Evolutionary conservation across 139 green algal genomes (phyloP).

Genomic region (Mesotaenium endlicherianum): DNA sequence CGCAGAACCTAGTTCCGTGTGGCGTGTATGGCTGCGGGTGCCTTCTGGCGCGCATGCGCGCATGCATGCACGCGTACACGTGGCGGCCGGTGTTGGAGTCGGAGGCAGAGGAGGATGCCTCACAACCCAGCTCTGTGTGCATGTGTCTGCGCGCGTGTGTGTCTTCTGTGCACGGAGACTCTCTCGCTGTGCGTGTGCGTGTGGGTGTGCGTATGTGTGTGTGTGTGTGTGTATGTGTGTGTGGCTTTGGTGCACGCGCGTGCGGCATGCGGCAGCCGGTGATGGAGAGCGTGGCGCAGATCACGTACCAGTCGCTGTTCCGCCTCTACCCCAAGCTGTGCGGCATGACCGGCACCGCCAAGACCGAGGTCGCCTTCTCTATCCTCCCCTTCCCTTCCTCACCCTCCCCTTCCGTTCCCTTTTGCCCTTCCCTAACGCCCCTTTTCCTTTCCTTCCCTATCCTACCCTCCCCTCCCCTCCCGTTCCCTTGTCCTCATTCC

Average conservation of each 20-base stretch:
- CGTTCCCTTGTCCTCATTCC: background rate
- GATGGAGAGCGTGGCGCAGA: background rate
- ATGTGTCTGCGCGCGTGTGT: background rate
- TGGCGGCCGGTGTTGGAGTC: no score
- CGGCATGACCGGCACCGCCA: constrained; percentile 70
- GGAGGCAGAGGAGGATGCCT: no score
- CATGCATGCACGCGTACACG: background rate
- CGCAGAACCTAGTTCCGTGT: no score
- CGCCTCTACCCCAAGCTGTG: constrained; percentile 63
- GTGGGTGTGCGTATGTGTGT: no score
- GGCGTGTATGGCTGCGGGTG: background rate
- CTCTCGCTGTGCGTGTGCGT: no score
- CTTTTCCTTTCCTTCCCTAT: background rate
- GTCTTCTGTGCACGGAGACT: no score
- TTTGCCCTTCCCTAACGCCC: no score
- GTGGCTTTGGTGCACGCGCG: no score
- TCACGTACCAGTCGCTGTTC: constrained; percentile 74
- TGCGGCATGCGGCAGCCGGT: background rate
- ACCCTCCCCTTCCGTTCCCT: background rate
- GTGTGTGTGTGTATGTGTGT: no score
- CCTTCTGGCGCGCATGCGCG: background rate
- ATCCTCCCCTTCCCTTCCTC: background rate
- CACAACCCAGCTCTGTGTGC: no score
- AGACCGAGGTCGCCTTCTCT: constrained; percentile 10
- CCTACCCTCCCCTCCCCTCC: background rate